Percentiles rank a stretch among this genome's conserved stretches.
Conservation (phyloP, 1,139 yeast genomes). For the Zygoascus meyerae region DNA sequence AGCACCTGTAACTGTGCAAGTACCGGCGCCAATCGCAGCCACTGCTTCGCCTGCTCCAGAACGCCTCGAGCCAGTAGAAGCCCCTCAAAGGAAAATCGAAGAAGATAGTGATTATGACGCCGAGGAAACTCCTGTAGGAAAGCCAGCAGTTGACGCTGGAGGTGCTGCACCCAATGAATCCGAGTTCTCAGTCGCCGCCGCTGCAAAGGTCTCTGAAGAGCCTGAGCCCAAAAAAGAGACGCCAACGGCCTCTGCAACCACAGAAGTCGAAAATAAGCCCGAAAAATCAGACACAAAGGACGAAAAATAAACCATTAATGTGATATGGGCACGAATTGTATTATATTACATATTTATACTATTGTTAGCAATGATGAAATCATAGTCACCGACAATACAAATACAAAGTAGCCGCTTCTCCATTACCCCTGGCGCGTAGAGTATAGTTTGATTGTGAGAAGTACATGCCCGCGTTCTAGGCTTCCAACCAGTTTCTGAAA, state of each 20-base stretch:
- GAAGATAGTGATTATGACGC: constrained; percentile 86
- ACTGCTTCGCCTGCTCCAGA: not conserved
- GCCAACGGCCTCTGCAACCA: not conserved
- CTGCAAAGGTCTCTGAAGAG: not conserved
- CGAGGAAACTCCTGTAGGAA: constrained; percentile 29
- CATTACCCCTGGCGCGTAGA: too few relatives aligned
- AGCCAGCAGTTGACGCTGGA: not conserved
- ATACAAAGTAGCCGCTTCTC: too few relatives aligned
- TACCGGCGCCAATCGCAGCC: constrained; percentile 3
- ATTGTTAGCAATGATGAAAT: too few relatives aligned
- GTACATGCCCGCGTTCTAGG: too few relatives aligned
- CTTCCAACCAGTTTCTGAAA: too few relatives aligned
- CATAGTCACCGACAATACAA: too few relatives aligned
- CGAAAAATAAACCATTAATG: not conserved
- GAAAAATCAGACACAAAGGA: constrained; percentile 1
- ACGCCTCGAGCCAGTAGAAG: constrained; percentile 41
- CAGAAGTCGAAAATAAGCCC: not conserved
- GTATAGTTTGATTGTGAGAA: too few relatives aligned
- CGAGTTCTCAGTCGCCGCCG: not conserved
- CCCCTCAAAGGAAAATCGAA: constrained; percentile 69
- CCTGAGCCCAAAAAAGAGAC: not conserved
- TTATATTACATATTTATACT: constrained; percentile 3
- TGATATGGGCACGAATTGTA: constrained; percentile 1
- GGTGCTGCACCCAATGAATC: not conserved
- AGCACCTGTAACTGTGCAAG: constrained; percentile 4